Percentiles rank a stretch among this genome's conserved stretches.
phyloP scores from a whole-genome alignment of 257 asterid genomes.

The Forsythia suspensa region DNA sequence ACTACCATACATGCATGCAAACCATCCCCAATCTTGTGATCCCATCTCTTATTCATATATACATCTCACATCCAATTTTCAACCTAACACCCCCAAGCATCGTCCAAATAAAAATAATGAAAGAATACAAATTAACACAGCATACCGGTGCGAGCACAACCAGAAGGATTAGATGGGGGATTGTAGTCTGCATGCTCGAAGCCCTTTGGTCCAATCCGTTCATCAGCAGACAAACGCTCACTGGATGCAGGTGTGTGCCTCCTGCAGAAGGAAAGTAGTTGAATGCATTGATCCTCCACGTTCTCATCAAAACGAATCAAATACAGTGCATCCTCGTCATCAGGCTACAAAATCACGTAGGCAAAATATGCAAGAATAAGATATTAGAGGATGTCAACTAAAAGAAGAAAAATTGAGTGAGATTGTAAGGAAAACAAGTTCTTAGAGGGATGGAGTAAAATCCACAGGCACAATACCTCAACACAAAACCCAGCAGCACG shows the following conservation, averaged over 20 bases:
- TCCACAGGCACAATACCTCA: conserved; percentile 55
- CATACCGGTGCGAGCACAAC: conserved; percentile 94
- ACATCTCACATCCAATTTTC: background rate
- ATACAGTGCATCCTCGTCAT: conserved; percentile 76
- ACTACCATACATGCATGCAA: background rate
- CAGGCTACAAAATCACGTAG: conserved; percentile 55
- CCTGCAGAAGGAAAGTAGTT: conserved; percentile 85
- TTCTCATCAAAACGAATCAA: conserved; percentile 76
- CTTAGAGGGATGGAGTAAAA: conserved; percentile 5
- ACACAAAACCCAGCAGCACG: conserved; percentile 99
- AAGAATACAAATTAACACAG: conserved; percentile 19
- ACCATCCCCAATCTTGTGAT: conserved; percentile 13
- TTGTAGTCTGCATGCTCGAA: conserved; percentile 51
- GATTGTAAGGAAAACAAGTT: conserved; percentile 1
- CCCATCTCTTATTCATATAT: background rate
- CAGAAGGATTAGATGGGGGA: conserved; percentile 78
- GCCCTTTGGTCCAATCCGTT: conserved; percentile 43
- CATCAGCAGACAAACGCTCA: conserved; percentile 54
- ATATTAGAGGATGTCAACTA: background rate
- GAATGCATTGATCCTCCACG: conserved; percentile 82
- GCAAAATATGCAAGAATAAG: conserved; percentile 7
- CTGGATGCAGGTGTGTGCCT: conserved; percentile 78
- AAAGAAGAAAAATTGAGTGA: conserved; percentile 1
- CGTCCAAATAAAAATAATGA: background rate
- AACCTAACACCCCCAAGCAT: background rate